phyloP scores from a whole-genome alignment of 805 yeast genomes.

The Helenozyma baotianmanensis region DNA sequence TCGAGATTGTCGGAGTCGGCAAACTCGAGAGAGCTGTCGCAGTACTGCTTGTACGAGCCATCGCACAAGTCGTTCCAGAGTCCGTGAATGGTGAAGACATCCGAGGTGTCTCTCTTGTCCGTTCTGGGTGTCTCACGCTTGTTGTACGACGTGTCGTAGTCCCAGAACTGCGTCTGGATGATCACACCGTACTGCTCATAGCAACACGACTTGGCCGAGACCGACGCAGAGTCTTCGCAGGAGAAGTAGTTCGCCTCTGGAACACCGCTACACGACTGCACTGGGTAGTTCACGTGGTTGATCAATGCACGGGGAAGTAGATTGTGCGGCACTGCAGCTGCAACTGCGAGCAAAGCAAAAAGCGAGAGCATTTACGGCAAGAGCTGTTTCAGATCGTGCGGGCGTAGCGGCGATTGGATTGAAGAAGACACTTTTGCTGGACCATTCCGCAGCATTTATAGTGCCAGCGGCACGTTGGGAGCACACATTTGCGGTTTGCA shows the following conservation, averaged over 20 bases:
- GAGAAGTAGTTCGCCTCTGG: constrained; percentile 4
- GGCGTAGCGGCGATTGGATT: too few species aligned
- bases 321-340: too few species aligned
- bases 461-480: too few species aligned
- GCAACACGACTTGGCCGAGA: constrained; percentile 51
- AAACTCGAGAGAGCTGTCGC: constrained; percentile 59
- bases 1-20: constrained; percentile 38
- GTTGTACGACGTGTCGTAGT: constrained; percentile 50
- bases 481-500: too few species aligned
- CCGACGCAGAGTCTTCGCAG: constrained; percentile 2
- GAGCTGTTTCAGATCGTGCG: too few species aligned
- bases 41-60: constrained; percentile 76
- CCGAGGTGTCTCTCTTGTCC: constrained; percentile 42
- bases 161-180: constrained; percentile 91
- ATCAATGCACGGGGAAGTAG: not conserved
- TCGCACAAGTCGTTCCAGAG: constrained; percentile 87
- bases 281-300: constrained; percentile 2
- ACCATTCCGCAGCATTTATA: too few species aligned
- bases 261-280: constrained; percentile 2
- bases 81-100: constrained; percentile 78
- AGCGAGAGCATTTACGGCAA: too few species aligned
- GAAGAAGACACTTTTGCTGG: too few species aligned
- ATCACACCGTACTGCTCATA: constrained; percentile 82
- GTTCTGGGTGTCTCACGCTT: constrained; percentile 2
- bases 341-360: too few species aligned